Conservation (phyloP, 352 stramenopile species). For the Lagenidium sp. region DNA sequence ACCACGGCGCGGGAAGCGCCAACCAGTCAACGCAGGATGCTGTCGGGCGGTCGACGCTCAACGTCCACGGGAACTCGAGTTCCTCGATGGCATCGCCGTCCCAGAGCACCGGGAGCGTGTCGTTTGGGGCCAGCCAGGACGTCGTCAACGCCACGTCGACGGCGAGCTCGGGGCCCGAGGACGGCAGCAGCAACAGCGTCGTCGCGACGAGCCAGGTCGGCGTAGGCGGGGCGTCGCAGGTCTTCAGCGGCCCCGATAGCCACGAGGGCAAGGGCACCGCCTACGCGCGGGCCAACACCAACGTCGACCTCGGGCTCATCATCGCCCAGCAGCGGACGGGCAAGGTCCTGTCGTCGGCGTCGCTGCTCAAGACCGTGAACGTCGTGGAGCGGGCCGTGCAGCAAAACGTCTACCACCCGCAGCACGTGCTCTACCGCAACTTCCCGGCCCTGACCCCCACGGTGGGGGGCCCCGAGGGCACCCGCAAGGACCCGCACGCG, state of each 20-base stretch:
- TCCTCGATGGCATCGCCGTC: slow-evolving; percentile 25
- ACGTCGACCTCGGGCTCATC: slow-evolving; percentile 64
- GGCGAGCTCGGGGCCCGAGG: slow-evolving; percentile 20
- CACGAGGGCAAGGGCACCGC: slow-evolving; percentile 33
- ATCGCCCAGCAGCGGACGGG: slow-evolving; percentile 55
- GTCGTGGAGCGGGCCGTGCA: slow-evolving; percentile 82
- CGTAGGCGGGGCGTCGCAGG: slow-evolving; percentile 29
- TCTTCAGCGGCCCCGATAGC: slow-evolving; percentile 26
- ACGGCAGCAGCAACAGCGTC: slow-evolving; percentile 27
- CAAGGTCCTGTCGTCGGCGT: slow-evolving; percentile 49
- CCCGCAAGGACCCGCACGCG: slow-evolving; percentile 1
- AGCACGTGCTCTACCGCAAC: slow-evolving; percentile 80
- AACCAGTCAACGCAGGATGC: slow-evolving; percentile 22
- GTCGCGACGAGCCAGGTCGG: slow-evolving; percentile 31
- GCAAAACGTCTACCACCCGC: slow-evolving; percentile 83
- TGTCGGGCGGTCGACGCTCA: slow-evolving; percentile 24
- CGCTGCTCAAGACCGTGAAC: slow-evolving; percentile 47
- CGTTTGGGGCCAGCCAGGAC: slow-evolving; percentile 42
- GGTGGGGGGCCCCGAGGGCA: background rate
- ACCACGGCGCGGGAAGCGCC: slow-evolving; percentile 9
- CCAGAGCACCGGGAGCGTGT: slow-evolving; percentile 40
- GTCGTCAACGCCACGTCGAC: slow-evolving; percentile 9
- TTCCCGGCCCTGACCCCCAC: slow-evolving; percentile 31
- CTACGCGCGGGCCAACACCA: slow-evolving; percentile 59
- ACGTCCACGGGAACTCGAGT: slow-evolving; percentile 15